Conservation (phyloP, 208 protist genomes). For the Wallacemonas sp. region DNA sequence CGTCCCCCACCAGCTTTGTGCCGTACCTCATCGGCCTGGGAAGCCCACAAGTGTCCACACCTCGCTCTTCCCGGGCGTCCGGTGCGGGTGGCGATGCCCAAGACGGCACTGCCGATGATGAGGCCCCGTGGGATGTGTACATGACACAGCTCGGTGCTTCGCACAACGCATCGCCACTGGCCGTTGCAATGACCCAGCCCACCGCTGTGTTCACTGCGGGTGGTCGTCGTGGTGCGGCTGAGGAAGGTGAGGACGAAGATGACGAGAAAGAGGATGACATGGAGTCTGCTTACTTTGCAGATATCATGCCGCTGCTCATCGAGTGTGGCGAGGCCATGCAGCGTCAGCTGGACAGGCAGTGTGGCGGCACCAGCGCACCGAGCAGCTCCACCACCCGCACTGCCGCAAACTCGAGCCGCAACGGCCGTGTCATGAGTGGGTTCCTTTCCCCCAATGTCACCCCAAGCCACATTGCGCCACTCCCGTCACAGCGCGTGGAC, state of each 20-base stretch:
- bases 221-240: too few species aligned
- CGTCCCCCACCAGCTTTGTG: too few species aligned
- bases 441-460: neutral
- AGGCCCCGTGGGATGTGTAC: neutral
- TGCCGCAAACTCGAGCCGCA: neutral
- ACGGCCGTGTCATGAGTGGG: neutral
- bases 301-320: constrained; percentile 11
- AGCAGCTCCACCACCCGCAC: too few species aligned
- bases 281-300: constrained; percentile 2
- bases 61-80: neutral
- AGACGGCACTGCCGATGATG: too few species aligned
- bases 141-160: neutral
- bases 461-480: too few species aligned
- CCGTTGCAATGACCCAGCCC: too few species aligned
- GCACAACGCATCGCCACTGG: too few species aligned
- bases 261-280: neutral
- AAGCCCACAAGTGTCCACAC: neutral
- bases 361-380: too few species aligned
- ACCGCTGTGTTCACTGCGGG: too few species aligned
- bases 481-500: too few species aligned
- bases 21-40: too few species aligned
- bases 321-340: constrained; percentile 12
- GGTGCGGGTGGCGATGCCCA: neutral
- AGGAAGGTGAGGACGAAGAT: too few species aligned
- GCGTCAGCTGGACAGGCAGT: neutral